These are phyloP conservation scores for Plasmodium inui DNA, from an alignment of 169 alveolate genomes.

Conservation along the genomic window DNA sequence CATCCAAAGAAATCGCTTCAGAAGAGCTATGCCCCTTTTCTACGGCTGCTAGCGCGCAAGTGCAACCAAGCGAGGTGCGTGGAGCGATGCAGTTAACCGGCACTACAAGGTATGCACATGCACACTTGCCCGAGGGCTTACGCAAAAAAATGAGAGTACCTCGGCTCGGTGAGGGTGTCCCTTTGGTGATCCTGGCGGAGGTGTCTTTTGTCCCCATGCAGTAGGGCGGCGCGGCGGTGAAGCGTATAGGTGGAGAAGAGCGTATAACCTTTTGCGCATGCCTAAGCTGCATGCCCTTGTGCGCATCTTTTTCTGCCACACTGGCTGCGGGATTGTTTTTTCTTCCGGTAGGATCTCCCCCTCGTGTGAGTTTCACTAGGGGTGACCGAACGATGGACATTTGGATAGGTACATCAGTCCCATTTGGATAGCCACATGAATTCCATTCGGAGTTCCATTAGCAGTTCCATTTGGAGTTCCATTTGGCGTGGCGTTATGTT, in stretches of 20 bases:
- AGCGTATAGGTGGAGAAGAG: neutral
- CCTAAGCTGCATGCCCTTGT: neutral
- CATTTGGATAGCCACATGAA: neutral
- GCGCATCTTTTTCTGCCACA: neutral
- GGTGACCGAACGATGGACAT: neutral
- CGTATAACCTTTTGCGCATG: neutral
- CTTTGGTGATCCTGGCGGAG: neutral
- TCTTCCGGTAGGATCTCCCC: neutral
- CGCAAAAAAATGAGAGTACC: neutral
- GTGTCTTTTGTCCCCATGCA: neutral
- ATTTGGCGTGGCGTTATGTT: neutral
- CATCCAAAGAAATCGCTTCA: neutral
- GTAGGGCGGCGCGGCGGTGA: neutral
- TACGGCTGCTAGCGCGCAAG: neutral
- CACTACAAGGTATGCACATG: neutral
- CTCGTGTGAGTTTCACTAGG: neutral
- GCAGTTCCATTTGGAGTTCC: neutral
- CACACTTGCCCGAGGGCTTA: neutral
- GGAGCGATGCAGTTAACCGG: neutral
- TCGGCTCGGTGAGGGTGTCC: neutral
- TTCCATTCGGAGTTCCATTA: neutral
- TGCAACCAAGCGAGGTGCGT: neutral
- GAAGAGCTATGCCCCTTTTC: neutral
- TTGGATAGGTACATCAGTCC: neutral
- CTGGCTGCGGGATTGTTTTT: neutral